Evolutionary conservation across 140 eudicot genomes (phyloP).

Genomic region (Senecio squalidus): DNA sequence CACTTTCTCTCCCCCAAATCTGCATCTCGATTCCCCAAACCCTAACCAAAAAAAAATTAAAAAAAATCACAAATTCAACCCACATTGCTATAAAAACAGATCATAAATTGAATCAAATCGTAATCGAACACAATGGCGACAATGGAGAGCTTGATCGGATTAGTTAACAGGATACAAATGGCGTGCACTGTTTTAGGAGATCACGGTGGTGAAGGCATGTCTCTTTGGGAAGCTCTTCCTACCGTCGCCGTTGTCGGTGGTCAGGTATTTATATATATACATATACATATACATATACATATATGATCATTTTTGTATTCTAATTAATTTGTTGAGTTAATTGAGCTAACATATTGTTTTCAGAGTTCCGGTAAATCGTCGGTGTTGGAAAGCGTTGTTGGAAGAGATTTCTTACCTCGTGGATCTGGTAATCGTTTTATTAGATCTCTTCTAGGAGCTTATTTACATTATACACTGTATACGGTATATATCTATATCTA

Average conservation of each 20-base stretch:
- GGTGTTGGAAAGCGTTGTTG: slow-evolving; percentile 91
- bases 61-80: slow-evolving; percentile 9
- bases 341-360: neutral
- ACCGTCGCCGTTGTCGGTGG: slow-evolving; percentile 99
- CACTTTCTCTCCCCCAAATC: slow-evolving; percentile 21
- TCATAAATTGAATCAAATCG: neutral
- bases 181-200: slow-evolving; percentile 96
- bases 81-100: slow-evolving; percentile 10
- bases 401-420: slow-evolving; percentile 98
- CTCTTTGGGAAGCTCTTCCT: slow-evolving; percentile 99
- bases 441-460: too few relatives aligned
- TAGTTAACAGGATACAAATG: slow-evolving; percentile 85
- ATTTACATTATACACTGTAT: neutral
- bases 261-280: slow-evolving; percentile 29
- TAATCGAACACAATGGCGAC: slow-evolving; percentile 59
- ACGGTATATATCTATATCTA: neutral
- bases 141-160: slow-evolving; percentile 95
- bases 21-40: slow-evolving; percentile 18
- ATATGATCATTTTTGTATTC: too few relatives aligned
- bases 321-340: neutral
- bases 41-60: neutral
- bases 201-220: slow-evolving; percentile 95
- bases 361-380: slow-evolving; percentile 98
- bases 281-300: neutral
- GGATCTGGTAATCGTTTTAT: slow-evolving; percentile 99